Evolutionary conservation across 2,329 filamentous ascomycete genomes (phyloP).

Genomic region (Cytospora schulzeri): DNA sequence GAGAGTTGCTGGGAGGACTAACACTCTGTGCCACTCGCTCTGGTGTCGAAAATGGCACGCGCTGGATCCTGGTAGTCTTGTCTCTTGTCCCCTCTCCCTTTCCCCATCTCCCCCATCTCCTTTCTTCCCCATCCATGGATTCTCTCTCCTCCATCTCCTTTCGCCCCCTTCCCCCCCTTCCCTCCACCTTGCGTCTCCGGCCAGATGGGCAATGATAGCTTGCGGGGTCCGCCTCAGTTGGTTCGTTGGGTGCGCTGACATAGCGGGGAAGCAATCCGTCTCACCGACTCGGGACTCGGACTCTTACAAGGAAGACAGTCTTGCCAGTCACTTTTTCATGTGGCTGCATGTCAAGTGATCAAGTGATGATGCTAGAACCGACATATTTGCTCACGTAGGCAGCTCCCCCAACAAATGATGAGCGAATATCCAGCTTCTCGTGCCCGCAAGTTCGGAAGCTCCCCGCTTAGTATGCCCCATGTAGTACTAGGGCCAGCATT

Average conservation of each 20-base stretch:
- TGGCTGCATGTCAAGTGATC: neutral
- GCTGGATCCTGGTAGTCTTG: too few species aligned
- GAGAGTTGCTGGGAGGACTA: conserved; percentile 51
- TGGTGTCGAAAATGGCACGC: conserved; percentile 39
- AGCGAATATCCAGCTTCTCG: neutral
- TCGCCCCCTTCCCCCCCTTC: neutral
- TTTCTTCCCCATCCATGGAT: too few species aligned
- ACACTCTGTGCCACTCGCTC: conserved; percentile 51
- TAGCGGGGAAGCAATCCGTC: conserved; percentile 8
- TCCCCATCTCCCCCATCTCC: neutral
- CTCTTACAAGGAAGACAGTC: too few species aligned
- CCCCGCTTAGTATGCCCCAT: neutral
- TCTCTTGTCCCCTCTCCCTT: neutral
- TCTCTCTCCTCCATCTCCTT: too few species aligned
- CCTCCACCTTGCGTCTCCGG: neutral
- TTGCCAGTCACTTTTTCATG: too few species aligned
- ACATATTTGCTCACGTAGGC: neutral
- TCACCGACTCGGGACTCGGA: neutral
- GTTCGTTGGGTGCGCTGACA: conserved; percentile 11
- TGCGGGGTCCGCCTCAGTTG: neutral
- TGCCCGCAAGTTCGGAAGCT: neutral
- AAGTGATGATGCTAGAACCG: neutral
- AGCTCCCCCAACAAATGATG: neutral
- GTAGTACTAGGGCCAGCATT: neutral
- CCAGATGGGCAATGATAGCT: neutral